Base-by-base conservation (phyloP, 176 grass and related monocot species). In the Phoenix roebelenii region DNA sequence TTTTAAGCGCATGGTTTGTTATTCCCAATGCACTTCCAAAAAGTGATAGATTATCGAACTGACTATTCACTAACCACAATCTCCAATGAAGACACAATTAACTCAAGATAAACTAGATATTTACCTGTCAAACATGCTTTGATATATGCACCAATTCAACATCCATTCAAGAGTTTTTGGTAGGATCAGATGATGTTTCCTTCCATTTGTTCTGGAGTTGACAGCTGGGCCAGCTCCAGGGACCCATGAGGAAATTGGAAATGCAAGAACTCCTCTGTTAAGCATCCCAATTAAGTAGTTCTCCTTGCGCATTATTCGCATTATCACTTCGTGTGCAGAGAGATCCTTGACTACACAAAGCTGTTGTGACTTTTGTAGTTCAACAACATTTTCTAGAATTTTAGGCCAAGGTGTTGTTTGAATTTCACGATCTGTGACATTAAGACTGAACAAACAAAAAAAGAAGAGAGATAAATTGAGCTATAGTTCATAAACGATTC, bases 211-310 rank as follows among this genome's bases (percentile, higher is more conserved):
- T 54, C 73, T 52, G 51, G 74, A 76, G 65, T 80, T 76, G 54
- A 85, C 69, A 72, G 58, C 59, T 53, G 92, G 84, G 22, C 78
- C 84, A 68, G 77, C 88, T 66, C 93, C 93, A 60, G 81, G 87
- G 28, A 97, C 59, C 76, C 69, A 20, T 20, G 20, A 20, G 20
- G 20, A 20, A 20, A 20, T 20, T 0, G 20, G 20, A 20, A 20
- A 20, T 20, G 20, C 20, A 20, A 20, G 20, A 20, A 91, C 69
- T 28, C 93, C 93, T 74, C 91, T 91, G 76, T 97, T 97, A 44
- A 97, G 68, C 93, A 97, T 91, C 26, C 87, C 93, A 67, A 97
- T 97, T 79, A 97, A 80, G 71, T 90, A 97, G 66, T 97, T 97
- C 63, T 97, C 93, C 75, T 97, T 97, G 23, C 87, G 85, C 87